Evolutionary conservation across 208 protist species (phyloP), one percentile per base, ranked within the genome.

Genomic region (Acanthamoeba divionensis): DNA sequence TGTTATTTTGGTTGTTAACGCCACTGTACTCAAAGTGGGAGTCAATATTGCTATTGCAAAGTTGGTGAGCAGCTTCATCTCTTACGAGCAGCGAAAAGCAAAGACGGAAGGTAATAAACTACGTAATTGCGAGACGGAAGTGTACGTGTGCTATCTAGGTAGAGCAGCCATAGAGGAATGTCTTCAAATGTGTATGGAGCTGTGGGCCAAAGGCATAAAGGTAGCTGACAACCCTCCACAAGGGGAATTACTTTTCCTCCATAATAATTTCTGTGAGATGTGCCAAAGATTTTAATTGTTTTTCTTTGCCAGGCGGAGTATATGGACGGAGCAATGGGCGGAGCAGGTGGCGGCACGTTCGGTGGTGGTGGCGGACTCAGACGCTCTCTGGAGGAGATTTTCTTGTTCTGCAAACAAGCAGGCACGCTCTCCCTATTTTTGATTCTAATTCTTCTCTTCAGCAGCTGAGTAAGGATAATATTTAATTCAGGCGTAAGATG

Each of bases 11-110:
- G n/a, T n/a, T n/a, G n/a, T n/a, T n/a, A n/a, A n/a, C n/a, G n/a
- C n/a, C n/a, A n/a, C n/a, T n/a, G n/a, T n/a, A n/a, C n/a, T n/a
- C n/a, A n/a, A n/a, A n/a, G 73, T 83, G 44, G 73, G 73, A 38
- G 73, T 83, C 2, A 83, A 83, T 33, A 83, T 83, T 38, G 73
- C 73, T 52, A 83, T 83, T 52, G 73, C 73, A 31, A 83, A 83
- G 73, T 31, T 83, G 31, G 26, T 83, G 26, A 83, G 31, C 50
- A 83, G 48, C 50, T 54, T 83, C 21, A 83, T 83, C 44, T 5
- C 50, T 33, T 62, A 63, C 26, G 73, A 83, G 73, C 33, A 26
- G 26, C 3, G 73, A 0, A 83, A 83, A 38, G 44, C 73, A 4
- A 83, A 83, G 48, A 62, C 55, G 18, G 73, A 83, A 9, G 73